Conservation (phyloP, 305 asterid genomes). For the Fraxinus albicans region DNA sequence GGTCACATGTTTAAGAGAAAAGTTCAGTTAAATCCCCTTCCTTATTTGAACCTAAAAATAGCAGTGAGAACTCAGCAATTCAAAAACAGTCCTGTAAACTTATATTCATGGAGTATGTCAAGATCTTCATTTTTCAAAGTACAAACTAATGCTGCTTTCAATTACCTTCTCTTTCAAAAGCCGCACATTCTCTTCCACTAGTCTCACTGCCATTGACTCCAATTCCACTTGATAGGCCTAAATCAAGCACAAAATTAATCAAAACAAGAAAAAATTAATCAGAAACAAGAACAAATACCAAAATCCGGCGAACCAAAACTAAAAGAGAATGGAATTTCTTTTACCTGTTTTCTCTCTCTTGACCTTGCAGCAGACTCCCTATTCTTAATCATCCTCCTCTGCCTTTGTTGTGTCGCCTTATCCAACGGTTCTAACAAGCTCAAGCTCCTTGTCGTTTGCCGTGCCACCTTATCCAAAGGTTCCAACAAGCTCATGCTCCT, state of each 20-base stretch:
- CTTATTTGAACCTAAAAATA: slow-evolving; percentile 8
- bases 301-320: slow-evolving; percentile 3
- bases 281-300: background rate
- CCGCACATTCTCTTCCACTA: slow-evolving; percentile 80
- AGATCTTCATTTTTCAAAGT: slow-evolving; percentile 3
- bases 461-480: slow-evolving; percentile 68
- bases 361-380: slow-evolving; percentile 91
- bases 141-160: background rate
- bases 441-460: slow-evolving; percentile 44
- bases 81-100: background rate
- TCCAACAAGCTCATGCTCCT: slow-evolving; percentile 67
- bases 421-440: slow-evolving; percentile 71
- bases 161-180: slow-evolving; percentile 68
- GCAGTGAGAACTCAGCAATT: background rate
- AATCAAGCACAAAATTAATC: slow-evolving; percentile 15
- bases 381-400: slow-evolving; percentile 77
- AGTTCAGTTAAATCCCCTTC: background rate
- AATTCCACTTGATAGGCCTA: slow-evolving; percentile 89
- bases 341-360: slow-evolving; percentile 87
- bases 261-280: background rate
- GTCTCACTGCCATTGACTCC: slow-evolving; percentile 73
- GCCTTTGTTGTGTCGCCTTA: slow-evolving; percentile 44
- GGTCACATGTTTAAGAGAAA: background rate
- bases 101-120: slow-evolving; percentile 9
- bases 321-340: background rate